phyloP scores from a whole-genome alignment of 2,329 filamentous ascomycete genomes.

The Lizonia empirigonia region DNA sequence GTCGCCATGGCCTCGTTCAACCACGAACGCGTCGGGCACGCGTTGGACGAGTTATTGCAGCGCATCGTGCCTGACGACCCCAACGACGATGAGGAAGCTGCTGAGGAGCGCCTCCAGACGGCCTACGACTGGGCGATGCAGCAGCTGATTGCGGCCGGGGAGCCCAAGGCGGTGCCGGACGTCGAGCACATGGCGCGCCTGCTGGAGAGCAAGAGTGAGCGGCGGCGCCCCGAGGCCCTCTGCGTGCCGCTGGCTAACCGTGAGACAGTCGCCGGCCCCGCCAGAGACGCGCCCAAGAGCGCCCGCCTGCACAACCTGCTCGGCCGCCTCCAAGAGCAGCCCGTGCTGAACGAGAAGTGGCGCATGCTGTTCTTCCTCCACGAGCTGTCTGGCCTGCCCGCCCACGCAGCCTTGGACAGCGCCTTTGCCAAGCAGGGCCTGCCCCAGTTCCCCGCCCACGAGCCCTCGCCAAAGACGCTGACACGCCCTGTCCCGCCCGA shows the following conservation, averaged over 20 bases:
- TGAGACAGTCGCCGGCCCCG: constrained; percentile 69
- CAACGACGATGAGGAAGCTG: constrained; percentile 69
- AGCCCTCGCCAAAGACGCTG: constrained; percentile 37
- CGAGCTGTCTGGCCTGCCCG: constrained; percentile 70
- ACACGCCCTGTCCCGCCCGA: constrained; percentile 23
- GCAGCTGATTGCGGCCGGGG: constrained; percentile 52
- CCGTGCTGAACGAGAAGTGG: constrained; percentile 95
- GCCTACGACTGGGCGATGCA: constrained; percentile 59
- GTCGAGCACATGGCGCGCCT: constrained; percentile 91
- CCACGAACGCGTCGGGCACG: constrained; percentile 72
- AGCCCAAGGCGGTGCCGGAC: constrained; percentile 67
- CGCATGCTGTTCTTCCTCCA: constrained; percentile 91
- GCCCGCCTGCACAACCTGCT: constrained; percentile 91
- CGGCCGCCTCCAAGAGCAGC: constrained; percentile 84
- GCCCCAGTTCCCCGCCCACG: constrained; percentile 45
- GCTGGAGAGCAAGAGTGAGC: constrained; percentile 76
- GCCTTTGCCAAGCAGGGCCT: constrained; percentile 56
- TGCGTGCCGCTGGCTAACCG: constrained; percentile 17
- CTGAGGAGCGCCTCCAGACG: constrained; percentile 71
- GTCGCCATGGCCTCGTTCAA: constrained; percentile 43
- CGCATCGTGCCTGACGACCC: constrained; percentile 72
- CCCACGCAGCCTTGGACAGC: constrained; percentile 48
- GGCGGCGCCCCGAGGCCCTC: neutral
- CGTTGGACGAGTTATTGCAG: constrained; percentile 77
- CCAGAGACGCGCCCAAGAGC: constrained; percentile 69